These are phyloP conservation scores for Paulownia fortunei DNA, from an alignment of 257 asterid genomes.

Conservation along the genomic window DNA sequence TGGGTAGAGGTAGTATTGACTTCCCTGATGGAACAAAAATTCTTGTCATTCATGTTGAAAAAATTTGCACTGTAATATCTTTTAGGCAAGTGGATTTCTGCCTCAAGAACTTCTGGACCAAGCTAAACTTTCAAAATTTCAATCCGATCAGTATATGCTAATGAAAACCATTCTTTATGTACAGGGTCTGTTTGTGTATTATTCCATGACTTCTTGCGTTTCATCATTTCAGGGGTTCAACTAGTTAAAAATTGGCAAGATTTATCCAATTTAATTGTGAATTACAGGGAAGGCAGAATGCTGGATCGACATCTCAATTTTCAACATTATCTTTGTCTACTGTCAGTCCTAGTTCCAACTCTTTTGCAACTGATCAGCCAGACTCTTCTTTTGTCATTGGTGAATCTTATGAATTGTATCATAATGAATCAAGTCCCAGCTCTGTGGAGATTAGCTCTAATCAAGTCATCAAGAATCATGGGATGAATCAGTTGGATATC, in stretches of 20 bases:
- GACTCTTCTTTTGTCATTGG: conserved; percentile 53
- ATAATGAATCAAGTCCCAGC: conserved; percentile 61
- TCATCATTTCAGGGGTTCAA: neutral
- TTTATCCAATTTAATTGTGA: conserved; percentile 27
- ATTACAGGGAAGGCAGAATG: conserved; percentile 64
- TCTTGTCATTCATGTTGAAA: conserved; percentile 14
- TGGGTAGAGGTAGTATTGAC: conserved; percentile 1
- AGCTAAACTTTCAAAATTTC: conserved; percentile 26
- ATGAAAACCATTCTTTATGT: conserved; percentile 17
- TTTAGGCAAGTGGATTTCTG: conserved; percentile 10
- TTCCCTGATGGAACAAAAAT: conserved; percentile 18
- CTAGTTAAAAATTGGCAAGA: conserved; percentile 14
- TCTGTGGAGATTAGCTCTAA: conserved; percentile 69
- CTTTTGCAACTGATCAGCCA: conserved; percentile 55
- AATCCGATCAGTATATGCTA: conserved; percentile 1
- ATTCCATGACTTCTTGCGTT: conserved; percentile 5
- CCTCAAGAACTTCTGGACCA: neutral
- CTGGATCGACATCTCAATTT: conserved; percentile 49
- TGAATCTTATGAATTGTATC: conserved; percentile 61
- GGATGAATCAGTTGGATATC: conserved; percentile 35
- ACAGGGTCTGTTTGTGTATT: conserved; percentile 5
- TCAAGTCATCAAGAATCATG: conserved; percentile 36
- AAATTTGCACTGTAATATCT: conserved; percentile 2
- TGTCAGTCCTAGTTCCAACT: conserved; percentile 55
- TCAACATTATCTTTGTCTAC: conserved; percentile 57